Evolutionary conservation across 805 yeast species (phyloP).

Genomic region (Yarrowia osloensis): DNA sequence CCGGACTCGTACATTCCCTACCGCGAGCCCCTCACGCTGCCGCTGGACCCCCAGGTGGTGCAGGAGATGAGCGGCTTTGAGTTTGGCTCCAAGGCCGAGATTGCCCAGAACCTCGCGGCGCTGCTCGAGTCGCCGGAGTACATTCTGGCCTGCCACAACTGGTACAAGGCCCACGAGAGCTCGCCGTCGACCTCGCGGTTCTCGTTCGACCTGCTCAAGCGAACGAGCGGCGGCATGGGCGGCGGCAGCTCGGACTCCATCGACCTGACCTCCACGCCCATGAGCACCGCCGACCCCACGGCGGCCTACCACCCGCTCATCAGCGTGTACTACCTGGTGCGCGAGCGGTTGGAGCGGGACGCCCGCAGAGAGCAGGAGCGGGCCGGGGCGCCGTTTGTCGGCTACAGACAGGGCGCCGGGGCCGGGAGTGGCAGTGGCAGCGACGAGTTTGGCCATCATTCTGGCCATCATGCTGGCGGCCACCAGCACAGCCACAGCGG

Average conservation of each 20-base stretch:
- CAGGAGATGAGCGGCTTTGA: slow-evolving; percentile 76
- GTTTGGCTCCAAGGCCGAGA: slow-evolving; percentile 66
- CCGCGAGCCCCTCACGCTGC: slow-evolving; percentile 71
- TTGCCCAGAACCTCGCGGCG: slow-evolving; percentile 56
- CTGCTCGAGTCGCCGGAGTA: slow-evolving; percentile 69
- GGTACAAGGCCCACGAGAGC: slow-evolving; percentile 50
- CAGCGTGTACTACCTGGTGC: slow-evolving; percentile 82
- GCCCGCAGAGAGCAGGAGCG: slow-evolving; percentile 14
- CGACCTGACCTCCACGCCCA: slow-evolving; percentile 4
- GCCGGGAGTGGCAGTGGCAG: background rate
- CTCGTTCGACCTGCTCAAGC: slow-evolving; percentile 32
- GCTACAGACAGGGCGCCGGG: background rate
- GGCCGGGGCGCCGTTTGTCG: background rate
- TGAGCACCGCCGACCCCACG: slow-evolving; percentile 62
- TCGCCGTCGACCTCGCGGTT: background rate
- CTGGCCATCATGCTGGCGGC: background rate
- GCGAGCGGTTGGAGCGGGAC: slow-evolving; percentile 77
- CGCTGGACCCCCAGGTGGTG: slow-evolving; percentile 66
- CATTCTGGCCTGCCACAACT: slow-evolving; percentile 58
- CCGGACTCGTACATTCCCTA: slow-evolving; percentile 72
- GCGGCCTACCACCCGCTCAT: slow-evolving; percentile 84
- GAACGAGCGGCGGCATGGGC: slow-evolving; percentile 27
- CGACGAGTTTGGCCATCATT: background rate
- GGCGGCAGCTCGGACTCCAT: background rate
- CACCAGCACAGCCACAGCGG: background rate